Evolutionary conservation across 1,284 basidiomycete species (phyloP), one percentile per base, ranked within the genome.

Genomic region (Earliella scabrosa): DNA sequence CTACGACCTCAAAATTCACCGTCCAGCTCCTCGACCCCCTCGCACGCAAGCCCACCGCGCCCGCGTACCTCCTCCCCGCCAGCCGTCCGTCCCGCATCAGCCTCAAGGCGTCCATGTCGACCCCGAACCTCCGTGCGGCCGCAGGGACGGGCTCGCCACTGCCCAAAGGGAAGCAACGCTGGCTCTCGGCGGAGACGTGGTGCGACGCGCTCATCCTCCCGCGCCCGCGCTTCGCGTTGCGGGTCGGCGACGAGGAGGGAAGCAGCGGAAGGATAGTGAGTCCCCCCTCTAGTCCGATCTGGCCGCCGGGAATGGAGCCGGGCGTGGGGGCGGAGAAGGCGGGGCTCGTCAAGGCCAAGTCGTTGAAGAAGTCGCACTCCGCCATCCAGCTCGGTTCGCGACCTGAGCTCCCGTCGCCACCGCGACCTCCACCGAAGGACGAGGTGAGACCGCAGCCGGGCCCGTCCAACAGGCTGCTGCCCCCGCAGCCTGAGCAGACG

Each of bases 131-230:
- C 47, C 78, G 79, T 11, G 60, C 72, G 10, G 56, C 50, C 3
- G 50, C 56, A 2, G 52, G 58, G 8, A 52, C 57, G 18, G 46
- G 46, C 11, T 39, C 50, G 6, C 41, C 59, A 6, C 61, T 60
- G n/a, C 60, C 62, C 18, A 81, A 74, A 67, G 72, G 74, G 20
- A 82, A 76, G 59, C 85, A 88, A 35, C 75, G 83, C 7, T 90
- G 87, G 86, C 64, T 90, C 2, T 82, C 84, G 2, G 82, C 88
- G 0, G 87, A 91, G 71, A 85, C 86, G 10, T 90, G 89, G 87
- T 92, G 90, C 70, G 88, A 90, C 63, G 89, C 88, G 1, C 63
- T 92, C 3, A 70, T 92, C 38, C 85, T 91, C 53, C 90, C 89
- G 3, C 80, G 87, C 0, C 90, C 89, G 5, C 78, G 88, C 45